Conservation (phyloP, 2,329 filamentous ascomycete species). For the Dactylella cylindrospora region DNA sequence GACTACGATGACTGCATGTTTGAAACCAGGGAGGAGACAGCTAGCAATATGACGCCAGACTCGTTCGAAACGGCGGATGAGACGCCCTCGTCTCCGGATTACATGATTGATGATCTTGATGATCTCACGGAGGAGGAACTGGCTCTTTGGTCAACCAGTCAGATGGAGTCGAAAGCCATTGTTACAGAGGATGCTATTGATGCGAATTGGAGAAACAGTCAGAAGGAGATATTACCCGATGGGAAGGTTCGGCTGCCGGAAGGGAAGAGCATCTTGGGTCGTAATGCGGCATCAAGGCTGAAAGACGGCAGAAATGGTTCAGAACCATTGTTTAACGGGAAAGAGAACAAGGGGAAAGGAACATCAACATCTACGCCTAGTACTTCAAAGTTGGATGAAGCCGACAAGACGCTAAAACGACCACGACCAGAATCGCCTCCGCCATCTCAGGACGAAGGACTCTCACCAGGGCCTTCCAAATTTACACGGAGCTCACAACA, state of each 20-base stretch:
- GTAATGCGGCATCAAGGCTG: neutral
- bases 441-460: slow-evolving; percentile 14
- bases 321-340: slow-evolving; percentile 6
- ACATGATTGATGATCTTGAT: slow-evolving; percentile 26
- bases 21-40: neutral
- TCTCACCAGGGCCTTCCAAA: slow-evolving; percentile 17
- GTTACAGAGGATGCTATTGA: slow-evolving; percentile 3
- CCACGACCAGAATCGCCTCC: neutral
- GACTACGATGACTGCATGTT: slow-evolving; percentile 6
- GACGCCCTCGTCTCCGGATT: slow-evolving; percentile 18
- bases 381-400: neutral
- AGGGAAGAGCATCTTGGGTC: slow-evolving; percentile 6
- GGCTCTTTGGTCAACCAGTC: neutral
- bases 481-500: neutral
- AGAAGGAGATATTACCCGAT: slow-evolving; percentile 25
- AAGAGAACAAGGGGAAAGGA: slow-evolving; percentile 7
- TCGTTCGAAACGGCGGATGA: slow-evolving; percentile 22
- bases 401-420: neutral
- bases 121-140: slow-evolving; percentile 32
- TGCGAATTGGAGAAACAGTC: slow-evolving; percentile 10
- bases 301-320: neutral
- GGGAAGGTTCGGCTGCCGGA: slow-evolving; percentile 2
- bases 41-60: slow-evolving; percentile 12
- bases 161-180: slow-evolving; percentile 6
- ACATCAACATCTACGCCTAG: neutral